phyloP scores from a whole-genome alignment of 2,329 filamentous ascomycete genomes.

The Aspergillus sp. region DNA sequence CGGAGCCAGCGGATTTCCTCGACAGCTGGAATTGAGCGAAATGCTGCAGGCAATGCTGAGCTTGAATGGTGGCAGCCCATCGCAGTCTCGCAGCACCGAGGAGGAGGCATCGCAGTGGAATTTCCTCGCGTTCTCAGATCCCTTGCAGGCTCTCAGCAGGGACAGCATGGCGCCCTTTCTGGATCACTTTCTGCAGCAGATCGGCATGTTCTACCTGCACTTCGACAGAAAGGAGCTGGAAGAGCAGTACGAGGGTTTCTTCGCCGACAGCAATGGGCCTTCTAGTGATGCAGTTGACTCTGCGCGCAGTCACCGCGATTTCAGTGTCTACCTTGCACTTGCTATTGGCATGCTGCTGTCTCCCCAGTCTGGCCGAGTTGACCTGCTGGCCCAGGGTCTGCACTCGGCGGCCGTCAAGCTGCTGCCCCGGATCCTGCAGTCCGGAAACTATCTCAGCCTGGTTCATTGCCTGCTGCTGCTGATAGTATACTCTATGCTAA shows the following conservation, averaged over 20 bases:
- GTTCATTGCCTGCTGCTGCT: constrained; percentile 23
- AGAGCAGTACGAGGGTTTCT: constrained; percentile 15
- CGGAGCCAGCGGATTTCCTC: constrained; percentile 18
- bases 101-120: not conserved
- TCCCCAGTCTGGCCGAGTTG: constrained; percentile 9
- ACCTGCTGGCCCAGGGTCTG: constrained; percentile 11
- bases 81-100: constrained; percentile 2
- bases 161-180: constrained; percentile 11
- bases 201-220: constrained; percentile 12
- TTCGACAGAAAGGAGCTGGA: constrained; percentile 10
- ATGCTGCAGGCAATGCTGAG: constrained; percentile 21
- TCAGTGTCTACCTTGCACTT: constrained; percentile 17
- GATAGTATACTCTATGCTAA: constrained; percentile 25
- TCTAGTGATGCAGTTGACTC: not conserved
- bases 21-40: constrained; percentile 20
- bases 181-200: constrained; percentile 12
- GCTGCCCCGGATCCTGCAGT: constrained; percentile 13
- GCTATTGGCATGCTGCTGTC: constrained; percentile 20
- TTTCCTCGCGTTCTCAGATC: not conserved
- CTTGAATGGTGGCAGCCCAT: constrained; percentile 15
- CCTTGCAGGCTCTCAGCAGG: not conserved
- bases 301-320: not conserved
- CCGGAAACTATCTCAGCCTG: constrained; percentile 5
- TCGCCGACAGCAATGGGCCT: not conserved
- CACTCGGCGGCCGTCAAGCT: constrained; percentile 6